Conservation (phyloP, 2,329 filamentous ascomycete species). For the Fusarium sp. region DNA sequence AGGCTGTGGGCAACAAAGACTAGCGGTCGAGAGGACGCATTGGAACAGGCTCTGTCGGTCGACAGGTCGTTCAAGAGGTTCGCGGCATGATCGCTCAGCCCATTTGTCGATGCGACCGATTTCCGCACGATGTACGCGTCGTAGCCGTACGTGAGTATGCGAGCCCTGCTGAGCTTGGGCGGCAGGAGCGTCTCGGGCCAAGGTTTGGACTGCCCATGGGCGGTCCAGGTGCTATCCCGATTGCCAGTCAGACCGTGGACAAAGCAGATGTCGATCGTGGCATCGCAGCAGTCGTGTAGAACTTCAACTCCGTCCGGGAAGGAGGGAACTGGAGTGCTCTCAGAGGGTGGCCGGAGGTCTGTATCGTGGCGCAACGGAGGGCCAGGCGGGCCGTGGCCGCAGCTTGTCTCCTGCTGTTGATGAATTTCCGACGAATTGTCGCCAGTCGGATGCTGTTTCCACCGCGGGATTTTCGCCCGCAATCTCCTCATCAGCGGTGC, state of each 20-base stretch:
- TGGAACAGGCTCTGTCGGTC: slow-evolving; percentile 28
- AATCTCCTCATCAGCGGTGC: not conserved
- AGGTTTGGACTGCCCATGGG: slow-evolving; percentile 37
- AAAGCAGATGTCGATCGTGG: slow-evolving; percentile 48
- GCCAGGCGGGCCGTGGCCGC: not conserved
- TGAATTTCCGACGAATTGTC: not conserved
- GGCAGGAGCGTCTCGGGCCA: slow-evolving; percentile 52
- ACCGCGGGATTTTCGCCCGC: not conserved
- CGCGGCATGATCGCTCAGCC: slow-evolving; percentile 45
- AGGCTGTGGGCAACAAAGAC: slow-evolving; percentile 55
- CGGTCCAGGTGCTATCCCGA: slow-evolving; percentile 53
- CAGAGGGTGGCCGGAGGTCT: not conserved
- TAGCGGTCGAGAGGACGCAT: slow-evolving; percentile 37
- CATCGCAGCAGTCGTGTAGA: slow-evolving; percentile 10
- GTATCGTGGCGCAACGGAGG: not conserved
- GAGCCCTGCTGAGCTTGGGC: slow-evolving; percentile 42
- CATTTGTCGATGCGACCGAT: slow-evolving; percentile 39
- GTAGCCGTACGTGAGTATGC: slow-evolving; percentile 56
- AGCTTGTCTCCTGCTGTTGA: not conserved
- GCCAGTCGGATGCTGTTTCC: not conserved
- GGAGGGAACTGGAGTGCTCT: not conserved
- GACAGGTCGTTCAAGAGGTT: slow-evolving; percentile 47
- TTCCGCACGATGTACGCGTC: slow-evolving; percentile 44
- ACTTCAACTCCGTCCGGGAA: slow-evolving; percentile 27
- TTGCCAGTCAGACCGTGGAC: slow-evolving; percentile 56